Evolutionary conservation across 305 asterid species (phyloP).

Genomic region (Ruellia speciosa): DNA sequence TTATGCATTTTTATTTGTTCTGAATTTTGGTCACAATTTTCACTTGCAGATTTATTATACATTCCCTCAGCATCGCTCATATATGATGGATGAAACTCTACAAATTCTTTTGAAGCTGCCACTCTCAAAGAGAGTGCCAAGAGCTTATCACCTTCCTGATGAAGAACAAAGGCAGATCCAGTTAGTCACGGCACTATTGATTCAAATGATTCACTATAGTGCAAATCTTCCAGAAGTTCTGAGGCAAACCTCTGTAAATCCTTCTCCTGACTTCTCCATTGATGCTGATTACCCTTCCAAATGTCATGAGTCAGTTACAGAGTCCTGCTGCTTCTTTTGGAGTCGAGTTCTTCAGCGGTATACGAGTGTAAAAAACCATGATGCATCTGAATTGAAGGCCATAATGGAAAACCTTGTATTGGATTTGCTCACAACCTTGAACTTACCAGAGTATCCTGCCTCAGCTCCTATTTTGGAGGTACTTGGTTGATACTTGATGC

Average conservation of each 20-base stretch:
- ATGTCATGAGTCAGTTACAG: conserved; percentile 86
- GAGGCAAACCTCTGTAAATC: conserved; percentile 52
- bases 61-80: conserved; percentile 70
- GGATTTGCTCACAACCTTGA: conserved; percentile 83
- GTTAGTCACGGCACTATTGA: conserved; percentile 73
- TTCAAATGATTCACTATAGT: conserved; percentile 85
- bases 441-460: conserved; percentile 97
- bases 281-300: conserved; percentile 74
- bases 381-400: conserved; percentile 79
- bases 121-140: conserved; percentile 74
- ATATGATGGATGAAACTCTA: conserved; percentile 94
- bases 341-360: conserved; percentile 94
- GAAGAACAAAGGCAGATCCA: conserved; percentile 98
- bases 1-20: conserved; percentile 23
- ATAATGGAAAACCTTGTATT: conserved; percentile 89
- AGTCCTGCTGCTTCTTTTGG: conserved; percentile 97
- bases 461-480: conserved; percentile 95
- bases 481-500: conserved; percentile 23
- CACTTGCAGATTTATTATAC: conserved; percentile 63
- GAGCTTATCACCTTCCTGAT: conserved; percentile 93
- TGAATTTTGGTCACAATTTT: conserved; percentile 18
- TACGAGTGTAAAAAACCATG: conserved; percentile 79
- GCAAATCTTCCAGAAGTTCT: conserved; percentile 84
- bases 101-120: conserved; percentile 87
- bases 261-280: conserved; percentile 55